Conservation (phyloP, 2,329 filamentous ascomycete species). For the Hortaea werneckii region DNA sequence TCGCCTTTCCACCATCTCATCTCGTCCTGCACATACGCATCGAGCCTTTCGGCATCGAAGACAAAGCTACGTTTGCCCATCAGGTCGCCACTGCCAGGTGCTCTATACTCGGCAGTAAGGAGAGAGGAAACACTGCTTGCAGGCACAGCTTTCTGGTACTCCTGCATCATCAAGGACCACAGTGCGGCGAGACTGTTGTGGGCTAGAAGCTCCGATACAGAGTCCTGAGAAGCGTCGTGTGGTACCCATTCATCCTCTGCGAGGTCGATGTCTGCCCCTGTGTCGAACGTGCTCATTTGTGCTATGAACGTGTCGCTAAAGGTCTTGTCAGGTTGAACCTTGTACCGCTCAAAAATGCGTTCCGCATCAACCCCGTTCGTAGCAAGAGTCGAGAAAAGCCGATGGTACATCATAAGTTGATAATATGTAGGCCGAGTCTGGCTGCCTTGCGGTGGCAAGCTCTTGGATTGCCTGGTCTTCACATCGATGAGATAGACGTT, state of each 20-base stretch:
- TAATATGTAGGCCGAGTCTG: conserved; percentile 67
- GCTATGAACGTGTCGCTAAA: conserved; percentile 76
- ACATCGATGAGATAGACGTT: conserved; percentile 71
- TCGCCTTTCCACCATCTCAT: conserved; percentile 85
- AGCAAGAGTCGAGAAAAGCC: conserved; percentile 68
- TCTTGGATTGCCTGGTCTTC: conserved; percentile 65
- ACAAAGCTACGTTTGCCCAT: conserved; percentile 53
- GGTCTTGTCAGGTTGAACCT: conserved; percentile 50
- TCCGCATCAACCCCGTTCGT: conserved; percentile 59
- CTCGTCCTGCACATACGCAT: conserved; percentile 56
- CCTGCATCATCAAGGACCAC: conserved; percentile 54
- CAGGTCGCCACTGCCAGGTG: conserved; percentile 36
- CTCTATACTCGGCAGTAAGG: conserved; percentile 47
- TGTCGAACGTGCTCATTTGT: conserved; percentile 59
- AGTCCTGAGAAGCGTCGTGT: conserved; percentile 31
- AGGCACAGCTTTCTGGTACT: conserved; percentile 38
- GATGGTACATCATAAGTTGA: conserved; percentile 84
- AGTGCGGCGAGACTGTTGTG: conserved; percentile 51
- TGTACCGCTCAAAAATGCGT: conserved; percentile 60
- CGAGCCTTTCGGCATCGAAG: conserved; percentile 55
- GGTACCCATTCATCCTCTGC: conserved; percentile 7
- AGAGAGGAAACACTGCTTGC: conserved; percentile 40
- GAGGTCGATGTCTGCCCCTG: conserved; percentile 40
- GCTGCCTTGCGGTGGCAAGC: conserved; percentile 53
- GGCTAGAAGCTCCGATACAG: conserved; percentile 41